Evolutionary conservation across 2,329 filamentous ascomycete species (phyloP).

Genomic region (Microcyclosporella mali): DNA sequence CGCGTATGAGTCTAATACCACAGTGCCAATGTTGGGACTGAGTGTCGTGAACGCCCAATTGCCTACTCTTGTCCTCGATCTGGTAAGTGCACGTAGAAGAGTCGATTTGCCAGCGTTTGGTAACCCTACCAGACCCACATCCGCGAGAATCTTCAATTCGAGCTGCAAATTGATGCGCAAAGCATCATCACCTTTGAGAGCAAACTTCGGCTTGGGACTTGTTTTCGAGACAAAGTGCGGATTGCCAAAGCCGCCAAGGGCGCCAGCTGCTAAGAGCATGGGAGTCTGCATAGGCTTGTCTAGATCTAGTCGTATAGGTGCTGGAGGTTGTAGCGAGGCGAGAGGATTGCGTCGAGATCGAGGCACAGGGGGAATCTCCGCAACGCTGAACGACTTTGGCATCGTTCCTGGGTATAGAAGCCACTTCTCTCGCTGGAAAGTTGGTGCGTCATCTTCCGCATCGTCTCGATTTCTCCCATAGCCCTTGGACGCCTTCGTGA

Average conservation of each 20-base stretch:
- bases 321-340: constrained; percentile 61
- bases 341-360: constrained; percentile 52
- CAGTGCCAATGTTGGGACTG: constrained; percentile 90
- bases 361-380: constrained; percentile 53
- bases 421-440: constrained; percentile 63
- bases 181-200: constrained; percentile 76
- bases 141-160: constrained; percentile 89
- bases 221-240: constrained; percentile 80
- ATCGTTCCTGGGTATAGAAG: constrained; percentile 76
- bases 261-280: constrained; percentile 78
- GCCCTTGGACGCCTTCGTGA: constrained; percentile 16
- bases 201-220: constrained; percentile 74
- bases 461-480: constrained; percentile 34
- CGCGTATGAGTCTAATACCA: constrained; percentile 81
- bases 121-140: constrained; percentile 88
- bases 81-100: constrained; percentile 76
- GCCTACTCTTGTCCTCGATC: constrained; percentile 81
- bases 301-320: constrained; percentile 58
- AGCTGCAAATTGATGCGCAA: constrained; percentile 75
- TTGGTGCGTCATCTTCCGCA: constrained; percentile 30
- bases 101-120: constrained; percentile 97
- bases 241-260: constrained; percentile 85
- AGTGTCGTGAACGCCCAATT: constrained; percentile 97
- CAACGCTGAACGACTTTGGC: constrained; percentile 60
- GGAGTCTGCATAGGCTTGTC: constrained; percentile 71